Base-by-base conservation (phyloP, 148 eudicot species). In the Hydrangea macrophylla region DNA sequence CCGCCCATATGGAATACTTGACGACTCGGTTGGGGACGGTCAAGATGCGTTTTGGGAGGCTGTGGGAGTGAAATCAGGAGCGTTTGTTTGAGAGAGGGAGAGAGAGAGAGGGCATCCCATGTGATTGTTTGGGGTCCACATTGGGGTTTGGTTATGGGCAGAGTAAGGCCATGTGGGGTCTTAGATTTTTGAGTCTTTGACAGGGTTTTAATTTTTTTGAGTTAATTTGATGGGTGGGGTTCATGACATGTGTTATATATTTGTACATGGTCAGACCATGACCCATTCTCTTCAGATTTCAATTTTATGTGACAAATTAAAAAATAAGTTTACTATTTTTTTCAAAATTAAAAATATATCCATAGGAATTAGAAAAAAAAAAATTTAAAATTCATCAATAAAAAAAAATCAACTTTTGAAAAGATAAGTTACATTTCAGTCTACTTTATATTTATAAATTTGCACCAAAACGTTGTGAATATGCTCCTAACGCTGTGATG, bases 1-100 rank as follows among this genome's bases (percentile, higher is more conserved):
- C 86, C 75, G 73, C 78, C 79, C 75, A 77, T 62, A 77, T 80
- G 79, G 86, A 74, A 55, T 24, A 74, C 70, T 54, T 74, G 36
- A 28, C 8, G 22, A 64, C 55, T 40, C 5, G 17, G 25, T 40
- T n/a, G n/a, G 70, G 36, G 50, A 78, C 65, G 79, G 77, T 65
- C 74, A 54, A 56, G 76, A 71, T 72, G 18, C 7, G 26, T n/a
- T 78, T 73, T 55, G 20, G 64, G 63, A 27, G 55, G 50, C 1
- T 66, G 72, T 39, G 62, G 70, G 62, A n/a, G 65, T 30, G 10
- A 35, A 67, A 70, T 63, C 73, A 31, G 55, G 73, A 20, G 10
- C 71, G 65, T 71, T 64, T 40, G 58, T 23, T 45, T 22, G 11
- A 32, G 59, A 55, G 33, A 71, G 57, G 30, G 74, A 63, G 36